Percentiles rank a stretch among this genome's conserved stretches.
Evolutionary conservation across 345 rosid species (phyloP).

Genomic region (Crucihimalaya himalaica): DNA sequence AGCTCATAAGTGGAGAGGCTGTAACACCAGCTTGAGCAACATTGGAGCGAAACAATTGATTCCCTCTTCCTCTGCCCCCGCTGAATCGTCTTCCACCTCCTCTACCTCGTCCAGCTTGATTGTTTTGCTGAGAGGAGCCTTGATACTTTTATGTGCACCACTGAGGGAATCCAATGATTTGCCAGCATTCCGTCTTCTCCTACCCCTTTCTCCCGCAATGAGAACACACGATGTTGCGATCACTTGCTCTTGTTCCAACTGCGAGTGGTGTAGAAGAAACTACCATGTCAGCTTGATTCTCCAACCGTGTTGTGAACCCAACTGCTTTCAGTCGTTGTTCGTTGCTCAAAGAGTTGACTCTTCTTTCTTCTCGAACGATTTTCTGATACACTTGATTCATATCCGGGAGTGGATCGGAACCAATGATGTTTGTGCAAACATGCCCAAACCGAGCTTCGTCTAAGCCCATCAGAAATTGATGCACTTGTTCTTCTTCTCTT

Average conservation of each 20-base stretch:
- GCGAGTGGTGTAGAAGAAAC: no score
- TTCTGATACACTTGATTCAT: background rate
- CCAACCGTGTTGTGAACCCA: background rate
- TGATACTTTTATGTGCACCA: background rate
- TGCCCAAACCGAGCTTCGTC: background rate
- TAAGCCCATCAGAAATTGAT: background rate
- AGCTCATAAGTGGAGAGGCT: no score
- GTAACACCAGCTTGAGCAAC: background rate
- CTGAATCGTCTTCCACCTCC: background rate
- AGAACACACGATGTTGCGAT: no score
- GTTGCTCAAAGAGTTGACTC: background rate
- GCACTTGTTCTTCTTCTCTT: background rate
- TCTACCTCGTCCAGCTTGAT: no score
- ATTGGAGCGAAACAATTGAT: background rate
- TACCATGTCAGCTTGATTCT: no score
- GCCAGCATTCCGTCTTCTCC: background rate
- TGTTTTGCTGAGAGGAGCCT: no score
- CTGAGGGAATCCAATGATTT: background rate
- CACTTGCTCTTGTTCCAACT: no score
- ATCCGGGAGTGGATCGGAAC: background rate
- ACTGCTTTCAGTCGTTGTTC: background rate
- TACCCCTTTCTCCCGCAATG: background rate
- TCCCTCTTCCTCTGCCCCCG: background rate
- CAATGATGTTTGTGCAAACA: background rate
- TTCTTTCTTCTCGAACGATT: background rate